phyloP scores from a whole-genome alignment of 2,329 filamentous ascomycete species.

The Fusarium staphyleae region DNA sequence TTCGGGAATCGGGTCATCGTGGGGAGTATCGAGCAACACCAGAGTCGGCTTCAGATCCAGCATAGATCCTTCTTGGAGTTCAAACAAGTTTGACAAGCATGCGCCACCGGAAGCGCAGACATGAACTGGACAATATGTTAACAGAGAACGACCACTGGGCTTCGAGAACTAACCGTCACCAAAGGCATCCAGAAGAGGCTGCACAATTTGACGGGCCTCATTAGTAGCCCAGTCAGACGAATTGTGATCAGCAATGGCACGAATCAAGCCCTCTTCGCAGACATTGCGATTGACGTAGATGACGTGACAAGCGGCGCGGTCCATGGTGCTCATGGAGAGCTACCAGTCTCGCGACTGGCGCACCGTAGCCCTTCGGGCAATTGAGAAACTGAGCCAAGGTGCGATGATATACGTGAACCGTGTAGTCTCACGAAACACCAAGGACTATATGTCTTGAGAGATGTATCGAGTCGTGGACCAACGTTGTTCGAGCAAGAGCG shows the following conservation, averaged over 20 bases:
- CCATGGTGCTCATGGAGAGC: constrained; percentile 64
- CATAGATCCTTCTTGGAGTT: constrained; percentile 60
- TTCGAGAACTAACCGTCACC: constrained; percentile 55
- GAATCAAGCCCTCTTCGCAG: constrained; percentile 55
- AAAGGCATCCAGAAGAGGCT: constrained; percentile 61
- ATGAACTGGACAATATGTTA: constrained; percentile 54
- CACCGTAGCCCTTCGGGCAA: constrained; percentile 58
- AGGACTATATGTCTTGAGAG: constrained; percentile 16
- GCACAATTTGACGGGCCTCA: constrained; percentile 55
- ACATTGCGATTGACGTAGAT: constrained; percentile 66
- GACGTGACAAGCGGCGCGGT: constrained; percentile 63
- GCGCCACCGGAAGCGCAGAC: constrained; percentile 61
- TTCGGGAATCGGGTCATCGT: constrained; percentile 55
- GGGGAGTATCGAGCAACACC: constrained; percentile 63
- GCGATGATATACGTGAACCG: constrained; percentile 8
- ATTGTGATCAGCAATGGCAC: constrained; percentile 34
- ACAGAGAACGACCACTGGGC: constrained; percentile 14
- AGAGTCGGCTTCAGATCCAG: constrained; percentile 63
- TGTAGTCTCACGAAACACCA: constrained; percentile 29
- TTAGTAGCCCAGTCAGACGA: constrained; percentile 47
- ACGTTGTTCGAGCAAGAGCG: constrained; percentile 2
- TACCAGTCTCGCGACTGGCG: constrained; percentile 68
- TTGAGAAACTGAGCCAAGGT: constrained; percentile 32
- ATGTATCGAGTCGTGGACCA: constrained; percentile 3
- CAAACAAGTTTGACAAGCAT: constrained; percentile 61